A percentile compares a stretch with the other conserved stretches of the same genome.
Conservation (phyloP, 129 eudicot species). For the Flaveria sonorensis region DNA sequence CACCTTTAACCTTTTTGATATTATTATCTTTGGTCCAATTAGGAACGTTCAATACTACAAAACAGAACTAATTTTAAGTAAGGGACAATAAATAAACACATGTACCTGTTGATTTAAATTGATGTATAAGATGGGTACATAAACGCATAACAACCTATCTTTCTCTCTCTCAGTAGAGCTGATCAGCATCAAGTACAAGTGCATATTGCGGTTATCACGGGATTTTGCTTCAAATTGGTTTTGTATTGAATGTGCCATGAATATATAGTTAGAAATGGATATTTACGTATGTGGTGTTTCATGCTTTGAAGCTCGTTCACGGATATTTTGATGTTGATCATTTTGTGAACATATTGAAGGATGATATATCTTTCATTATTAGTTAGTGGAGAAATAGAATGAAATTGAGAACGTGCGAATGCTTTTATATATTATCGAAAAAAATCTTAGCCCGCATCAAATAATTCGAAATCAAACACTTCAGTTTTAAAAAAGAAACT, state of each 20-base stretch:
- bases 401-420: too few relatives aligned
- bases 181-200: too few relatives aligned
- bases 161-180: too few relatives aligned
- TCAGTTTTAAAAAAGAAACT: too few relatives aligned
- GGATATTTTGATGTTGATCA: conserved; percentile 97
- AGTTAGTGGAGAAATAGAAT: too few relatives aligned
- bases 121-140: background rate
- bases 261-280: background rate
- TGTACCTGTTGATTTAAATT: background rate
- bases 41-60: background rate
- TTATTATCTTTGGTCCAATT: background rate
- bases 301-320: conserved; percentile 61
- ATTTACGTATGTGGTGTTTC: conserved; percentile 1
- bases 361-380: conserved; percentile 78
- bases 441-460: too few relatives aligned
- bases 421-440: too few relatives aligned
- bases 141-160: background rate
- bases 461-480: too few relatives aligned
- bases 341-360: conserved; percentile 83
- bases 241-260: background rate
- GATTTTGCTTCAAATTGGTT: background rate
- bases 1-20: background rate
- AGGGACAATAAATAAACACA: background rate
- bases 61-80: background rate
- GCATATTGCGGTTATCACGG: background rate